Base-by-base conservation (phyloP, 257 asterid genomes). In the Agastache rugosa region DNA sequence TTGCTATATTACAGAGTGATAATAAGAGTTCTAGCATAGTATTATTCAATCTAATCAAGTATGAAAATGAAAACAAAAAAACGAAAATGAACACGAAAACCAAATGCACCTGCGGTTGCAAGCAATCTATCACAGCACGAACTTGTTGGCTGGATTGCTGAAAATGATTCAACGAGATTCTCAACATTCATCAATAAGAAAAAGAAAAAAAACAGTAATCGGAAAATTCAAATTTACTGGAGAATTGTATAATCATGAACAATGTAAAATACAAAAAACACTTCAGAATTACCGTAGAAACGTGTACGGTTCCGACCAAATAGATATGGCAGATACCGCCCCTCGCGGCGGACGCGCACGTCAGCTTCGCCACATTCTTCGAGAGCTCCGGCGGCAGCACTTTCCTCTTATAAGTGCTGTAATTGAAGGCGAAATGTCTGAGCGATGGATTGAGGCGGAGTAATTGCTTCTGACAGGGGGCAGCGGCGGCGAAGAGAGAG, bases 81-180 rank as follows among this genome's bases (percentile, higher is more conserved):
- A 45, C 0, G 39, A 16, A 59, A 59, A 72, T n/a, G n/a, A n/a
- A n/a, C n/a, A n/a, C n/a, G n/a, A n/a, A n/a, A n/a, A n/a, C n/a
- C 25, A 29, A 29, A 71, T 45, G n/a, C 44, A 63, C 77, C 77
- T 73, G 71, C 6, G 77, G 77, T 50, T 73, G 85, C 84, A 93
- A 79, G 83, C 80, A 86, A 79, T 83, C 86, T 75, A 93, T 90
- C 75, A 89, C 91, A 55, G 91, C 87, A 78, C 87, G 77, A 61
- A 91, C 97, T 85, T 93, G 91, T 69, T 78, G 34, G 88, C 97
- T 86, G 25, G 97, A 91, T 67, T 93, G 92, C 97, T 93, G 81
- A 67, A 60, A 67, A 75, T 77, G 65, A 23, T 15, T 39, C 29
- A 35, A 62, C 5, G 16, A 15, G 16, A 73, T 19, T 29, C 22